Evolutionary conservation across 129 eudicot species (phyloP).

Genomic region (Helianthus annuus): HanXRQr2.0-SUNRISE NC_035435.2:65701036-65701535

Average conservation of each 20-base stretch:
- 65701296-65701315: slow-evolving; percentile 53
- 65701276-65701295: slow-evolving; percentile 74
- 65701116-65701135: no score
- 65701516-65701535: no score
- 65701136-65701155: not conserved
- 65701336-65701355: slow-evolving; percentile 4
- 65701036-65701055: no score
- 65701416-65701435: not conserved
- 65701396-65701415: slow-evolving; percentile 32
- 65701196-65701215: slow-evolving; percentile 79
- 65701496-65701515: no score
- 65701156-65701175: slow-evolving; percentile 52
- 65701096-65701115: not conserved
- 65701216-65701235: slow-evolving; percentile 78
- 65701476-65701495: not conserved
- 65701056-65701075: not conserved
- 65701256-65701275: slow-evolving; percentile 75
- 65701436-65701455: not conserved
- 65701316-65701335: slow-evolving; percentile 28
- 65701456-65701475: not conserved
- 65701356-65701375: slow-evolving; percentile 16
- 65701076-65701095: not conserved
- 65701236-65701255: slow-evolving; percentile 84
- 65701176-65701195: slow-evolving; percentile 82
- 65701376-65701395: slow-evolving; percentile 14